Base-by-base conservation (phyloP, 2,329 filamentous ascomycete species). In the Beauveria asiatica region DNA sequence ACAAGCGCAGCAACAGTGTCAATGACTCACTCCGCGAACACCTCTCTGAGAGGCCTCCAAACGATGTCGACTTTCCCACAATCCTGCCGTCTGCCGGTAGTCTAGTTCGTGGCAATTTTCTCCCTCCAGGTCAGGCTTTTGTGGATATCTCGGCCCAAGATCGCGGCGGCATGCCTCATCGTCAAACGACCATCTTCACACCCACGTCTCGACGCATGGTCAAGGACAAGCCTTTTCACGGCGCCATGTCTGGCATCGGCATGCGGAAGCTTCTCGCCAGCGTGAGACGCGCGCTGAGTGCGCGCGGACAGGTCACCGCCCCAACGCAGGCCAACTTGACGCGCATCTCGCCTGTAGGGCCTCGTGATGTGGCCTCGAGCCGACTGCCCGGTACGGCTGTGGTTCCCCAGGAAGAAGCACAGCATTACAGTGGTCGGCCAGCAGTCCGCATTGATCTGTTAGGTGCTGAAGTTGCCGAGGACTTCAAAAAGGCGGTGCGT, bases 191-290 rank as follows among this genome's bases (percentile, higher is more conserved):
- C 0, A 64, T 83, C 10, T 80, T 84, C 58, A 73, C 77, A 57
- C 69, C 78, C 8, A 72, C 70, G 25, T 63, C 54, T 27, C 67
- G 66, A 46, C 62, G 62, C n/a, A 76, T 78, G 52, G 68, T 74
- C 46, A 85, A 81, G 64, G 74, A 74, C 13, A 70, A 71, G 27
- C 76, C 77, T 1, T 80, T 79, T 9, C 80, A 79, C 46, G 83
- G 82, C 16, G 83, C 82, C 58, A 84, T 86, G 80, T 85, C 82
- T 10, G 80, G 83, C 51, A 87, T 88, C 37, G 90, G 89, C 3
- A 90, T 97, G 80, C 92, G 87, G 72, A 94, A 86, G 66, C 82
- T 97, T 0, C 81, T 99, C 55, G 89, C 92, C 7, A 93, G 89
- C 63, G 89, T 97, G 42, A 88, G 92, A 19, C 85, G 91, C 64